Evolutionary conservation across 2,329 filamentous ascomycete genomes (phyloP), one percentile per base, ranked within the genome.

Genomic region (Fusarium nygamai): DNA sequence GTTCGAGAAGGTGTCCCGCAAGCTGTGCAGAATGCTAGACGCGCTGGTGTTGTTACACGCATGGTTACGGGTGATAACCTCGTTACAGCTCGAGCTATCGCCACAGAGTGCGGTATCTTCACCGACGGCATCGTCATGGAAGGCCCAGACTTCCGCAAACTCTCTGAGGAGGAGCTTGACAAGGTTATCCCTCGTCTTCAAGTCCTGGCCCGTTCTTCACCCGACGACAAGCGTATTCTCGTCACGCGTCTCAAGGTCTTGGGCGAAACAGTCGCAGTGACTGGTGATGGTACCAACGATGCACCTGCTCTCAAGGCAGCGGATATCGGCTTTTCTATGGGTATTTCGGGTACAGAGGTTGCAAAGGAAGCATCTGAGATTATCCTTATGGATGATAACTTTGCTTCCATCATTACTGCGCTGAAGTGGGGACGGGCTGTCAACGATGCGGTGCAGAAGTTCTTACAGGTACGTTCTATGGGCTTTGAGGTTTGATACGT

Each of bases 61-160:
- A 96, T 96, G 93, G 93, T 96, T 3, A 96, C 93, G 5, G 93
- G 93, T 71, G 93, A 96, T 83, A 95, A 96, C 83, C 90, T 92
- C 72, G 84, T 93, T 66, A 96, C 93, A 10, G 93, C 93, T 1
- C 89, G 92, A 79, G 92, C 93, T 24, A 96, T 96, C 77, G 93
- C 93, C 12, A 88, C 88, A 71, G 93, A 95, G 75, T 95, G 93
- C 79, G 93, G 93, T 36, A 95, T 96, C 68, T 87, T 93, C 63
- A 90, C 87, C 5, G 88, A 91, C 72, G 92, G 92, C 39, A 80
- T 94, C 57, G 90, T 94, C 38, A 92, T 96, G 87, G 93, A 95
- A 81, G 93, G 93, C 0, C 93, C 93, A 1, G 88, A 90, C 22
- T 96, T 96, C 83, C 90, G 93, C 69, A 93, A 93, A 79, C 84